Base-by-base conservation (phyloP, 1,284 basidiomycete genomes). In the Trametes sp. region DNA sequence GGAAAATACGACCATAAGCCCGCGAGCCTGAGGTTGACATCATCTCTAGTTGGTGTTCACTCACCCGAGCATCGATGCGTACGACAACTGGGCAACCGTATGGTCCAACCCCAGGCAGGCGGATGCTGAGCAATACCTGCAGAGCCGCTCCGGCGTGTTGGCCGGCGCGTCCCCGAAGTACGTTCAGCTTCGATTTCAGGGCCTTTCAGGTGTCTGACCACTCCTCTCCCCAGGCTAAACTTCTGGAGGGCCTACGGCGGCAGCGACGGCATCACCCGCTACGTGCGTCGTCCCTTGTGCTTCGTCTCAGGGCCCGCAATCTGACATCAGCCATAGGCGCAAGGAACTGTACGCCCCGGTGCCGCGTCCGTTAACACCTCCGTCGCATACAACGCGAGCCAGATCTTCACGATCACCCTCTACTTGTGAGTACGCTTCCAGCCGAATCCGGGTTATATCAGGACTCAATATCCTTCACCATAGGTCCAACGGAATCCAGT, bases 271-370 rank as follows among this genome's bases (percentile, higher is more conserved):
- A 78, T 72, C 41, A 81, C 80, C 1, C 82, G 85, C 61, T 87
- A 79, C 67, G 83, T 85, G 65, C 26, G 79, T 74, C 4, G 0
- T 24, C 10, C 3, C n/a, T 21, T 10, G 42, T 3, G 5, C 5
- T 9, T 4, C 16, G 9, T 19, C 4, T 14, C 9, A 23, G 16
- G 3, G n/a, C 19, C 38, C 44, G 24, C 26, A 33, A 1, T 29
- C 11, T 16, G 8, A 48, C 16, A 21, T 14, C 10, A 24, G 44
- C 21, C 14, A 55, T 63, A 86, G 83, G 68, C 84, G 33, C 87
- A 89, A 83, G 87, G 87, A 50, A 88, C 87, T 24, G 85, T 82
- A 28, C 83, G 86, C 38, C 86, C 87, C n/a, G 87, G 87, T 54
- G 86, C 85, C 28, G 83, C 84, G 1, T 84, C 82, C 1, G 75